phyloP scores from a whole-genome alignment of 345 rosid genomes.

The Reutealis trisperma region DNA sequence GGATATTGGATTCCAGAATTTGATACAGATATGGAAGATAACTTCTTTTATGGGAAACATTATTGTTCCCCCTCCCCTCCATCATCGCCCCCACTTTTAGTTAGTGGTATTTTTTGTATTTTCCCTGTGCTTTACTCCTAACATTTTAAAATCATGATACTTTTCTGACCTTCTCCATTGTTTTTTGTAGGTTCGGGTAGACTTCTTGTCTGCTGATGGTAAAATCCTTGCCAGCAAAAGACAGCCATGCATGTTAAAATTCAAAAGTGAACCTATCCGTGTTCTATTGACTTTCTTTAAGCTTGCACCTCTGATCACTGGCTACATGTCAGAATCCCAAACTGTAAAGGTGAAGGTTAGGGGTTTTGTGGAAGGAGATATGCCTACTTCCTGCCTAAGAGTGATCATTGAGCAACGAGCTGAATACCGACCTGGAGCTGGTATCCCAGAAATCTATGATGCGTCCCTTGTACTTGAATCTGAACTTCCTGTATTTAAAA shows the following conservation, averaged over 20 bases:
- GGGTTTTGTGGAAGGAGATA: constrained; percentile 56
- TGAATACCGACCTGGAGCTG: constrained; percentile 59
- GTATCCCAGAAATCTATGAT: constrained; percentile 81
- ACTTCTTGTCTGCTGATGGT: constrained; percentile 61
- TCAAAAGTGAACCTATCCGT: constrained; percentile 74
- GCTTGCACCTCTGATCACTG: constrained; percentile 67
- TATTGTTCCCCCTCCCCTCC: not conserved
- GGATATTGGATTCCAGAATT: not conserved
- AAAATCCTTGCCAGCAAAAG: constrained; percentile 57
- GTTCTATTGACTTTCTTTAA: constrained; percentile 61
- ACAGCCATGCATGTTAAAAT: constrained; percentile 71
- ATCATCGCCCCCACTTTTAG: not conserved
- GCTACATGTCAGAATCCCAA: constrained; percentile 76
- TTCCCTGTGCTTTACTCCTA: not conserved
- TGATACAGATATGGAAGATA: not conserved
- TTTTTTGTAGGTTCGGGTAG: constrained; percentile 74
- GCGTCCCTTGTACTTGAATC: constrained; percentile 61
- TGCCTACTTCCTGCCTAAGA: constrained; percentile 67
- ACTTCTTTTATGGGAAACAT: not conserved
- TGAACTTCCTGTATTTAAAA: constrained; percentile 53
- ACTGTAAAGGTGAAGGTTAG: constrained; percentile 55
- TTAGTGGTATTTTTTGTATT: not conserved
- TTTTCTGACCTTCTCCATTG: constrained; percentile 13
- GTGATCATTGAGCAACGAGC: constrained; percentile 72
- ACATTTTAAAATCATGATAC: not conserved